These are phyloP conservation scores for Fusarium sp. DNA, from an alignment of 2,329 filamentous ascomycete species.

Conservation along the genomic window DNA sequence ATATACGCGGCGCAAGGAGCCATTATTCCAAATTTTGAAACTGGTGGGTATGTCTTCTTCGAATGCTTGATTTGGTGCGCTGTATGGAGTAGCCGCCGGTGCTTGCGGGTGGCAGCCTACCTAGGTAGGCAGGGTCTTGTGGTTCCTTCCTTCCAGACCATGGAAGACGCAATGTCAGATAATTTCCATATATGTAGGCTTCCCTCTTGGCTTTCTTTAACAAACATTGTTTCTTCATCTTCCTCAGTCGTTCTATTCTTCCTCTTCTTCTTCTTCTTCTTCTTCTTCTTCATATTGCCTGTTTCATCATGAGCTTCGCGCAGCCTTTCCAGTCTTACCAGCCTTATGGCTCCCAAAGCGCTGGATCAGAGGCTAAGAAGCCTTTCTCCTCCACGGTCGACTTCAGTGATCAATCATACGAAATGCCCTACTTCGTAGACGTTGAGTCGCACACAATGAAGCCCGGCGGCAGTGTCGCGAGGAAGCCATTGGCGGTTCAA, in stretches of 20 bases:
- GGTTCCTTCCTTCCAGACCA: neutral
- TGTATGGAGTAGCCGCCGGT: neutral
- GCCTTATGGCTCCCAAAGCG: neutral
- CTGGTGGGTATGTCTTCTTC: neutral
- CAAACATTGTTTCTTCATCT: neutral
- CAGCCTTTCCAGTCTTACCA: constrained; percentile 2
- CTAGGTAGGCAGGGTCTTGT: neutral
- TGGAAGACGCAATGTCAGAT: too few relatives aligned
- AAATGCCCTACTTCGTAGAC: neutral
- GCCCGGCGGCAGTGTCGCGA: neutral
- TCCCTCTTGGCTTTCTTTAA: neutral
- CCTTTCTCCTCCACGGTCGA: constrained; percentile 3
- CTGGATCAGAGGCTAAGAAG: neutral
- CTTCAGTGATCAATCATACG: constrained; percentile 5
- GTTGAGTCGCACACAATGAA: neutral
- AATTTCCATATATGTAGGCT: neutral
- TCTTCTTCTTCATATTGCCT: neutral
- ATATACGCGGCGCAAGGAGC: neutral
- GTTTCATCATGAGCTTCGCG: constrained; percentile 1
- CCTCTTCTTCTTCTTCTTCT: too few relatives aligned
- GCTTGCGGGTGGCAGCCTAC: neutral
- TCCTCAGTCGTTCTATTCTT: neutral
- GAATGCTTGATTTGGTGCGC: neutral
- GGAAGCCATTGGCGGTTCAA: neutral
- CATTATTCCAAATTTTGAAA: neutral